phyloP scores from a whole-genome alignment of 179 eudicot species.

The Gypsophila paniculata region DNA sequence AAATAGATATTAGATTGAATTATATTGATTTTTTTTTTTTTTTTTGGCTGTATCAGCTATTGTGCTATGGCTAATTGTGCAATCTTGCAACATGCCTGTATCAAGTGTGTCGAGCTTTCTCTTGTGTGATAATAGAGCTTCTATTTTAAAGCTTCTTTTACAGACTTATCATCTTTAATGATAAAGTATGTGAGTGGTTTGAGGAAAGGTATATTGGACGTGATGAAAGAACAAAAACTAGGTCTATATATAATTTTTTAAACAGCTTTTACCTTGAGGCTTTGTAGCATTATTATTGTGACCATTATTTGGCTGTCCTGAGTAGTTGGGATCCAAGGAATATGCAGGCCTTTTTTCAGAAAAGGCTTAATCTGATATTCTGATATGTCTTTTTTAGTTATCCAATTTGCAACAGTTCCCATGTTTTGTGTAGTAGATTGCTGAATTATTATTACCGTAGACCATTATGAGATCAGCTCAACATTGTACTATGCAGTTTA shows the following conservation, averaged over 20 bases:
- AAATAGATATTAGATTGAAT: not conserved
- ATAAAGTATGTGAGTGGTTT: not conserved
- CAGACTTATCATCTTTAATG: not conserved
- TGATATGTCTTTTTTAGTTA: not conserved
- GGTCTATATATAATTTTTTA: not conserved
- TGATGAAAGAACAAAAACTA: not conserved
- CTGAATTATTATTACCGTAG: not conserved
- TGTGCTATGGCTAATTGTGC: too few species aligned
- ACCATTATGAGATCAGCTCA: not conserved
- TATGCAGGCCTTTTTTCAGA: not conserved
- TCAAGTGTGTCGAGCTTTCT: not conserved
- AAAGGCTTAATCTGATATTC: not conserved
- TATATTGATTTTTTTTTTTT: not conserved
- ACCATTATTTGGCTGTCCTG: not conserved
- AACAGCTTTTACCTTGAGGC: not conserved
- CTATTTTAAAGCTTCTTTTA: not conserved
- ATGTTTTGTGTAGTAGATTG: too few species aligned
- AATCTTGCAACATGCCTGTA: not conserved
- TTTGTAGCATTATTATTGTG: not conserved
- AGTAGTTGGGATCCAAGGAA: not conserved
- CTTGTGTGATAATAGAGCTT: not conserved
- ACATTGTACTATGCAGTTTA: not conserved
- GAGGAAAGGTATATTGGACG: not conserved
- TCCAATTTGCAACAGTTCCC: not conserved
- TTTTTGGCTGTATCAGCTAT: too few species aligned